phyloP scores from a whole-genome alignment of 2,329 filamentous ascomycete species.

The Cordyceps javanica region DNA sequence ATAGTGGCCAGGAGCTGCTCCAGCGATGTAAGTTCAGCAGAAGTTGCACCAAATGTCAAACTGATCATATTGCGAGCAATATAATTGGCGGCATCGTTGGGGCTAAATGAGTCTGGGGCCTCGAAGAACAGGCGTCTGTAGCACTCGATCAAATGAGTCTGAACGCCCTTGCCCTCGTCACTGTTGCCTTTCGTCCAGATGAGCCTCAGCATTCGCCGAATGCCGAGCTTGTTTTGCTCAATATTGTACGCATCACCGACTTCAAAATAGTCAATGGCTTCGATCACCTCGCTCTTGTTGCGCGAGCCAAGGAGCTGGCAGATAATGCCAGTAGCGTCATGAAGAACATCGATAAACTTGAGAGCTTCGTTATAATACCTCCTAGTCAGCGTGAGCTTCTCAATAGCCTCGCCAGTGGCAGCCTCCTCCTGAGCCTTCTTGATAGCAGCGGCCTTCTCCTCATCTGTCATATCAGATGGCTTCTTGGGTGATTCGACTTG shows the following conservation, averaged over 20 bases:
- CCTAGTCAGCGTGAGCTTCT: slow-evolving; percentile 78
- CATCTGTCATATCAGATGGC: slow-evolving; percentile 64
- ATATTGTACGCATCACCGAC: slow-evolving; percentile 94
- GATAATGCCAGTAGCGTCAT: slow-evolving; percentile 72
- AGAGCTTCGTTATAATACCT: slow-evolving; percentile 92
- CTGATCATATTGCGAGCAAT: slow-evolving; percentile 99
- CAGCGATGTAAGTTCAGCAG: slow-evolving; percentile 88
- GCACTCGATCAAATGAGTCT: slow-evolving; percentile 92
- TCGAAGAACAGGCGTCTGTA: slow-evolving; percentile 96
- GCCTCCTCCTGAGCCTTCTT: slow-evolving; percentile 81
- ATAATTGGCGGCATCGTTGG: slow-evolving; percentile 90
- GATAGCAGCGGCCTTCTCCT: slow-evolving; percentile 66
- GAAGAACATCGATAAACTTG: slow-evolving; percentile 86
- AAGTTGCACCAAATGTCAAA: slow-evolving; percentile 89
- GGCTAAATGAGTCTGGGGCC: slow-evolving; percentile 78
- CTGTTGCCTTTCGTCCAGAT: slow-evolving; percentile 99
- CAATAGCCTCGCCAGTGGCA: slow-evolving; percentile 80
- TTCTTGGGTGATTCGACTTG: slow-evolving; percentile 67
- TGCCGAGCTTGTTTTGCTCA: slow-evolving; percentile 85
- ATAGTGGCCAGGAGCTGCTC: slow-evolving; percentile 94
- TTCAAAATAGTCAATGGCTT: slow-evolving; percentile 98
- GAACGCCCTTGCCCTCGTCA: slow-evolving; percentile 96
- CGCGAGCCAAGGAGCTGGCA: slow-evolving; percentile 86
- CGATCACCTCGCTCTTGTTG: slow-evolving; percentile 98
- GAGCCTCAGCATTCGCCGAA: slow-evolving; percentile 88